Evolutionary conservation across 192 early-diverging fungal genomes (phyloP).

Genomic region (Backusella australiensis): DNA sequence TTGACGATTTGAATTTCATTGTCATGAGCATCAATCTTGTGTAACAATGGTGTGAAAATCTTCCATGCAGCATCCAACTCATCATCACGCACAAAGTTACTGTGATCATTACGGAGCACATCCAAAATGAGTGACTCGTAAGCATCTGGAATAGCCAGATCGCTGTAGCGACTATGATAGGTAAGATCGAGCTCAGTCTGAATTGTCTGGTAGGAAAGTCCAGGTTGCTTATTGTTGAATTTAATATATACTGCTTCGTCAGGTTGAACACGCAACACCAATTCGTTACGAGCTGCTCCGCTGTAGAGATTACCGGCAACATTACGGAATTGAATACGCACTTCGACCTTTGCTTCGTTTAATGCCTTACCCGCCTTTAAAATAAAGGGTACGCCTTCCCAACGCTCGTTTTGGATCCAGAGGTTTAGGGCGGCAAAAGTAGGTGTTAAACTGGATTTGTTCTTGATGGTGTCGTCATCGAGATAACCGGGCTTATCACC

Average conservation of each 20-base stretch:
- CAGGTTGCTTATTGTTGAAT: conserved; percentile 93
- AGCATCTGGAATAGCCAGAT: conserved; percentile 92
- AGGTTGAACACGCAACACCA: conserved; percentile 93
- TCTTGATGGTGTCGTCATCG: conserved; percentile 83
- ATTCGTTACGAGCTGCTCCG: conserved; percentile 84
- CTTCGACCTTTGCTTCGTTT: conserved; percentile 88
- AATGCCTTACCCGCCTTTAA: conserved; percentile 89
- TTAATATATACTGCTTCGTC: conserved; percentile 96
- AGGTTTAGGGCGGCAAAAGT: conserved; percentile 90
- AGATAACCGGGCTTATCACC: conserved; percentile 90
- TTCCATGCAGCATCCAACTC: conserved; percentile 97
- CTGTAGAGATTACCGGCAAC: conserved; percentile 81
- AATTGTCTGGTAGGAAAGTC: conserved; percentile 78
- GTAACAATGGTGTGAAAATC: conserved; percentile 95
- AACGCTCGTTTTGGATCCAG: conserved; percentile 92
- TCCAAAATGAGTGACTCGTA: conserved; percentile 95
- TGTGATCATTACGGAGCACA: conserved; percentile 87
- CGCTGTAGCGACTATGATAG: conserved; percentile 85
- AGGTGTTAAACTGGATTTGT: conserved; percentile 78
- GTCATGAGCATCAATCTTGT: conserved; percentile 71
- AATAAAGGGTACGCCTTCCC: conserved; percentile 91
- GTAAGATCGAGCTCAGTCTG: conserved; percentile 93
- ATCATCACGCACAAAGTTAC: conserved; percentile 92
- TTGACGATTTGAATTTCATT: conserved; percentile 50
- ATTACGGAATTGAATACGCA: conserved; percentile 97